Evolutionary conservation across 495 filamentous ascomycete species (phyloP).

Genomic region (Penicillium turbatum): DNA sequence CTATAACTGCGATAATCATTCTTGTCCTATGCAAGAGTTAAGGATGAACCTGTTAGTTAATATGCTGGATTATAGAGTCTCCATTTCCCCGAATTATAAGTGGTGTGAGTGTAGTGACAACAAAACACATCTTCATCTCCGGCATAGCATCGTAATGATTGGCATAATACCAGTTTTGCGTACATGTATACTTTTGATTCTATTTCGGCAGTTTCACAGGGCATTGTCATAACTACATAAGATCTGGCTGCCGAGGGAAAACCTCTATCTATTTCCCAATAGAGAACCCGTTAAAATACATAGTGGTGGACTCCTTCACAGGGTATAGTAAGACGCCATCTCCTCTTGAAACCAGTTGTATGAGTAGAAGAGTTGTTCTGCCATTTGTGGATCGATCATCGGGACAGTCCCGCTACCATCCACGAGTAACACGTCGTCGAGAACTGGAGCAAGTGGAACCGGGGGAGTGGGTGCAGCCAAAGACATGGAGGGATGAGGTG

Average conservation of each 20-base stretch:
- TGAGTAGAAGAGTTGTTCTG: slow-evolving; percentile 40
- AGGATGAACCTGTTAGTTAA: too few species aligned
- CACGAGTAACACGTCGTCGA: slow-evolving; percentile 41
- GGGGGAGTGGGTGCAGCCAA: slow-evolving; percentile 29
- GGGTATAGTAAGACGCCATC: slow-evolving; percentile 44
- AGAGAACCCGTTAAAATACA: background rate
- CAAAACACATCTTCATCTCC: too few species aligned
- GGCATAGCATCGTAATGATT: too few species aligned
- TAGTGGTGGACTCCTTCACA: slow-evolving; percentile 21
- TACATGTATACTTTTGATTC: too few species aligned
- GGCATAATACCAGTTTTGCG: background rate
- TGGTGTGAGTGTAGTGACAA: too few species aligned
- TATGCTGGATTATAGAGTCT: too few species aligned
- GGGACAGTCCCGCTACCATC: slow-evolving; percentile 34
- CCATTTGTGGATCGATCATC: slow-evolving; percentile 40
- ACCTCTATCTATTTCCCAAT: slow-evolving; percentile 4
- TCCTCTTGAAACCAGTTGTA: slow-evolving; percentile 47
- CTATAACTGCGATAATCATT: too few species aligned
- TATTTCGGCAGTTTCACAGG: background rate
- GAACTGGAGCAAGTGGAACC: slow-evolving; percentile 40
- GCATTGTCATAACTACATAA: background rate
- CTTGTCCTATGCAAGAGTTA: too few species aligned
- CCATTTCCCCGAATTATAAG: too few species aligned
- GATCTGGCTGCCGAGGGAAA: background rate
- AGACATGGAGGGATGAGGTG: slow-evolving; percentile 19